A percentile compares a stretch with the other conserved stretches of the same genome.
Evolutionary conservation across 1,284 basidiomycete genomes (phyloP).

Genomic region (Naganishia albida): DNA sequence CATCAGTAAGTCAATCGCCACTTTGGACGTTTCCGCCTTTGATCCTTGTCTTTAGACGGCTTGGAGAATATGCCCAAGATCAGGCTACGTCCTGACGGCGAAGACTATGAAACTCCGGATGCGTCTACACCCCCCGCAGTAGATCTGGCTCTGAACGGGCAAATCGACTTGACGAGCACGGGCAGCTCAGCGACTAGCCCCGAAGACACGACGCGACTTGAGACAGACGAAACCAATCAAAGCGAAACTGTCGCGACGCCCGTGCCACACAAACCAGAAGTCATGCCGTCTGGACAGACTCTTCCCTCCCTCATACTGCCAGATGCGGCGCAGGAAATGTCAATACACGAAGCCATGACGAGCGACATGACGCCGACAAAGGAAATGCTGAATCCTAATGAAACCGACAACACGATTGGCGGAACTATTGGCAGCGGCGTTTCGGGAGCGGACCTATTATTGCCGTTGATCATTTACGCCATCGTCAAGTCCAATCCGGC

Average conservation of each 20-base stretch:
- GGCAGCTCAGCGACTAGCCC: neutral
- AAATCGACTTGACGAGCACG: neutral
- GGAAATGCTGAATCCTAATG: neutral
- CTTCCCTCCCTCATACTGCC: conserved; percentile 37
- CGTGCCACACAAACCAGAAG: conserved; percentile 6
- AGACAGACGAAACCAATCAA: neutral
- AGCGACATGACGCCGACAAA: conserved; percentile 24
- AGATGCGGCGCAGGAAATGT: conserved; percentile 31
- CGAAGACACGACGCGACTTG: neutral
- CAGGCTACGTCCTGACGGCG: conserved; percentile 52
- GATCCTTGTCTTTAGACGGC: conserved; percentile 39
- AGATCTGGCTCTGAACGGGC: conserved; percentile 10
- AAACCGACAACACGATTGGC: neutral
- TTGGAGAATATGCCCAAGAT: conserved; percentile 48
- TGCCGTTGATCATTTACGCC: conserved; percentile 83
- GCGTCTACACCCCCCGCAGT: conserved; percentile 2
- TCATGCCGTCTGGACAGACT: conserved; percentile 1
- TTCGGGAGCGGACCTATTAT: conserved; percentile 56
- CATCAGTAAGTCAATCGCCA: conserved; percentile 52
- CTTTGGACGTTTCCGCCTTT: neutral
- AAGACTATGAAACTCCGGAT: conserved; percentile 44
- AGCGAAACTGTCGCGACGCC: conserved; percentile 5
- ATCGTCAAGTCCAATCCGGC: conserved; percentile 87
- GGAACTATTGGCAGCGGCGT: conserved; percentile 34
- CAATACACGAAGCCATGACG: conserved; percentile 44